These are phyloP conservation scores for Scheffersomyces insectosa DNA, from an alignment of 1,139 yeast species.

Conservation along the genomic window DNA sequence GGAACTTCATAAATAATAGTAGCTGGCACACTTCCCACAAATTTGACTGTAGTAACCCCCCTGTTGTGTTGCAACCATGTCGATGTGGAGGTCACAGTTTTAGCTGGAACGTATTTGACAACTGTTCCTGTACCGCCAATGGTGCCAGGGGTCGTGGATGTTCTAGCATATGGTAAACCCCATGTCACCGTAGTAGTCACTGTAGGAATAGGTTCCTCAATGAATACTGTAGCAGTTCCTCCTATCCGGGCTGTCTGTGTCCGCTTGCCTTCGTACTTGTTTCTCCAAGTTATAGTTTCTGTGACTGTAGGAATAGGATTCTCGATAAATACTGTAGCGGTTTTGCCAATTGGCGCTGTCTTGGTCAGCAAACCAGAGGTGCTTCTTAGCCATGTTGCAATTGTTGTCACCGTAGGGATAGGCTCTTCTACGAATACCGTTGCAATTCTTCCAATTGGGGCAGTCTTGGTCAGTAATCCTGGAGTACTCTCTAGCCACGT, in stretches of 20 bases:
- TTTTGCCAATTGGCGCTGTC: slow-evolving; percentile 12
- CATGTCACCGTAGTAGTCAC: slow-evolving; percentile 9
- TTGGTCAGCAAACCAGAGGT: slow-evolving; percentile 12
- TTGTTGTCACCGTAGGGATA: slow-evolving; percentile 17
- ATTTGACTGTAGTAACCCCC: slow-evolving; percentile 9
- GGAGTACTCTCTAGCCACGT: no score
- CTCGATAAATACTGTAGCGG: slow-evolving; percentile 18
- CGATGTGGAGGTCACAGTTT: slow-evolving; percentile 17
- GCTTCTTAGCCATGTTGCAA: slow-evolving; percentile 15
- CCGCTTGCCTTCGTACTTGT: no score
- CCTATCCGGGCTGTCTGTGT: slow-evolving; percentile 3
- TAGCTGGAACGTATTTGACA: slow-evolving; percentile 16
- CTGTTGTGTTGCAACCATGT: slow-evolving; percentile 13
- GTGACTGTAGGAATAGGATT: slow-evolving; percentile 15
- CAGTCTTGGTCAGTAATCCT: no score
- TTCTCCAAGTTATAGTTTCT: slow-evolving; percentile 5
- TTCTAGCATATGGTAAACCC: not conserved
- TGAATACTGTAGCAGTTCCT: slow-evolving; percentile 15
- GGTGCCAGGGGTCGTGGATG: no score
- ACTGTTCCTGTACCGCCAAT: slow-evolving; percentile 17
- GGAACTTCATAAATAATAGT: slow-evolving; percentile 20
- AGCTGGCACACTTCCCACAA: slow-evolving; percentile 12
- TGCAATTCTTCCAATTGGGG: slow-evolving; percentile 5
- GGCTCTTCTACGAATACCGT: slow-evolving; percentile 20
- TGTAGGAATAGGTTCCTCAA: slow-evolving; percentile 16